Base-by-base conservation (phyloP, 805 yeast genomes). In the Ogataea polymorpha region DNA sequence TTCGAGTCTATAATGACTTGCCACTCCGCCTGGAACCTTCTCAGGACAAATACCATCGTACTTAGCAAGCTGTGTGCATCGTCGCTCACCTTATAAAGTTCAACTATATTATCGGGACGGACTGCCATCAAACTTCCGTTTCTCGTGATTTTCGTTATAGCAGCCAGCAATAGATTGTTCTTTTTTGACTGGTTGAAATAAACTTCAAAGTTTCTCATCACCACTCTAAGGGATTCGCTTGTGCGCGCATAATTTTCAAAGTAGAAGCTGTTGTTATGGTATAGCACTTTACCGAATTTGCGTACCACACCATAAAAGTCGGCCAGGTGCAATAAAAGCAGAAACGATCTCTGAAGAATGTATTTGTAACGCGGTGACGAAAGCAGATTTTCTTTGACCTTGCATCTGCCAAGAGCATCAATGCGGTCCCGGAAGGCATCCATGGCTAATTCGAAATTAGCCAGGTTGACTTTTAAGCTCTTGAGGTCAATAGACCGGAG, bases 271-370 rank as follows among this genome's bases (percentile, higher is more conserved):
- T 77, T 75, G 29, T 75, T 69, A 17, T 67, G 56, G 48, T 67
- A 74, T 6, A 73, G 52, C 32, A 71, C 68, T 43, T 76, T 65
- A 4, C 80, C 80, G 37, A 70, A 61, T 43, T 66, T 66, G 36
- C 82, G 61, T 16, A 73, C 49, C 3, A 72, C 58, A 5, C 71
- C 63, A 50, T 75, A 76, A 23, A 76, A 40, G 49, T 77, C 82
- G 32, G 79, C 77, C 30, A 74, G 52, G 35, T 77, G 59, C 25
- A 75, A 50, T 4, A 76, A 61, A 39, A 70, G 46, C 6, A 68
- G 44, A 37, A 74, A 62, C 5, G 66, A 50, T 23, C 67, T 59
- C 48, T 77, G 80, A 41, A 75, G 49, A 2, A 68, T 43, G 42
- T 58, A 63, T 11, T 55, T 41, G 35, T 53, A 46, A 41, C 57